Percentiles rank a stretch among this genome's conserved stretches.
Evolutionary conservation across 495 filamentous ascomycete species (phyloP).

Genomic region (Talaromyces nanjingensis): DNA sequence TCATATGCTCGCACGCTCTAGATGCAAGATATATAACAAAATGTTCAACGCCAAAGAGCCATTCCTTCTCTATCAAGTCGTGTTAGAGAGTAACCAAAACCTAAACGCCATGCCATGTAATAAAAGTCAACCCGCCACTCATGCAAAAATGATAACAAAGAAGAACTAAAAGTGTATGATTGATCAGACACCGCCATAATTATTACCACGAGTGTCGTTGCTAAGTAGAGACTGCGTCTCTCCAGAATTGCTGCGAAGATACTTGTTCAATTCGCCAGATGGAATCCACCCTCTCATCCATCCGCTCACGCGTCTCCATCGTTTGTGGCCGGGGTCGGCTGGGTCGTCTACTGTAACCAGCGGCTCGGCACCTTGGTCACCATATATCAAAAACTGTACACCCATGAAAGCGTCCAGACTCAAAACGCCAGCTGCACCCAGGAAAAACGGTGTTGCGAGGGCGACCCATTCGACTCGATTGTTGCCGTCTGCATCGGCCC

Average conservation of each 20-base stretch:
- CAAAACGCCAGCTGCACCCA: constrained; percentile 65
- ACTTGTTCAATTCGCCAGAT: constrained; percentile 15
- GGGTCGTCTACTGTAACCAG: constrained; percentile 26
- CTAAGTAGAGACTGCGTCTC: constrained; percentile 2
- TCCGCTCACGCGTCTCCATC: constrained; percentile 51
- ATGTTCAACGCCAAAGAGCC: background rate
- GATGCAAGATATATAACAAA: background rate
- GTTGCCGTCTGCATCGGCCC: constrained; percentile 56
- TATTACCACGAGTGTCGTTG: background rate
- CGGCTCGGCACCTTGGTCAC: constrained; percentile 32
- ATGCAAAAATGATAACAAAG: background rate
- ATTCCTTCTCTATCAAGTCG: background rate
- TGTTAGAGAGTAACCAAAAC: background rate
- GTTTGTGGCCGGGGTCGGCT: constrained; percentile 28
- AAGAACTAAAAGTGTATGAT: background rate
- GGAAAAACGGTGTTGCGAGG: constrained; percentile 59
- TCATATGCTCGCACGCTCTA: background rate
- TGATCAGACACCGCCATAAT: constrained; percentile 2
- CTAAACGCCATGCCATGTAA: background rate
- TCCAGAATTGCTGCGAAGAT: background rate
- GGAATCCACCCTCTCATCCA: constrained; percentile 70
- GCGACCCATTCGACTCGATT: constrained; percentile 50
- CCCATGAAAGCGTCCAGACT: constrained; percentile 59
- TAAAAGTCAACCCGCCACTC: background rate
- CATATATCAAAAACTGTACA: constrained; percentile 57